Percentiles rank a stretch among this genome's conserved stretches.
These are phyloP conservation scores for Odonthalia washingtoniensis DNA, from an alignment of 31 red algal species.

Conservation along the genomic window DNA sequence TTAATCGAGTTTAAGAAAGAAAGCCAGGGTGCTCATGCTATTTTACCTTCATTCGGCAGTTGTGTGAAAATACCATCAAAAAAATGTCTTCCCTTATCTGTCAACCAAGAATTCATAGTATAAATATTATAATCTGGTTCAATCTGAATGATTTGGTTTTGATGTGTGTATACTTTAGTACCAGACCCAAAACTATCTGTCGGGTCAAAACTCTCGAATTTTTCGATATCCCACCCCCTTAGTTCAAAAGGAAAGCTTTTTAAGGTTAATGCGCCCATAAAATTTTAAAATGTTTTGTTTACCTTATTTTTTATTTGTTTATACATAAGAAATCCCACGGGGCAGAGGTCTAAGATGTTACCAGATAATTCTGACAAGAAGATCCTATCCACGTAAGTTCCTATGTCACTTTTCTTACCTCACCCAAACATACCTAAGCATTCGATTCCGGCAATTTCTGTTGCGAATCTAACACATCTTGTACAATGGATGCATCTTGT, in stretches of 20 bases:
- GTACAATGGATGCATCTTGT: conserved; percentile 99
- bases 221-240: not conserved
- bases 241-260: conserved; percentile 1
- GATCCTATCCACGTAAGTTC: conserved; percentile 93
- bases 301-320: too few relatives aligned
- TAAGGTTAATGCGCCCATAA: not conserved
- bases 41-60: not conserved
- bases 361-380: conserved; percentile 89
- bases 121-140: not conserved
- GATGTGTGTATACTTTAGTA: not conserved
- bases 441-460: conserved; percentile 94
- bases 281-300: not conserved
- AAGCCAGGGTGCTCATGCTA: too few relatives aligned
- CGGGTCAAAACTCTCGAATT: not conserved
- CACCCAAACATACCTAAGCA: conserved; percentile 89
- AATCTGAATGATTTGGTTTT: not conserved
- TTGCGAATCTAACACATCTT: conserved; percentile 95
- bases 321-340: conserved; percentile 92
- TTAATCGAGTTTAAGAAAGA: not conserved
- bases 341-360: conserved; percentile 99
- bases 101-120: not conserved
- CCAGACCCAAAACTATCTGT: not conserved
- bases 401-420: conserved; percentile 93
- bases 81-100: not conserved
- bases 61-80: conserved; percentile 5